Conservation (phyloP, 768 basidiomycete species). For the Pisolithus marmoratus region DNA sequence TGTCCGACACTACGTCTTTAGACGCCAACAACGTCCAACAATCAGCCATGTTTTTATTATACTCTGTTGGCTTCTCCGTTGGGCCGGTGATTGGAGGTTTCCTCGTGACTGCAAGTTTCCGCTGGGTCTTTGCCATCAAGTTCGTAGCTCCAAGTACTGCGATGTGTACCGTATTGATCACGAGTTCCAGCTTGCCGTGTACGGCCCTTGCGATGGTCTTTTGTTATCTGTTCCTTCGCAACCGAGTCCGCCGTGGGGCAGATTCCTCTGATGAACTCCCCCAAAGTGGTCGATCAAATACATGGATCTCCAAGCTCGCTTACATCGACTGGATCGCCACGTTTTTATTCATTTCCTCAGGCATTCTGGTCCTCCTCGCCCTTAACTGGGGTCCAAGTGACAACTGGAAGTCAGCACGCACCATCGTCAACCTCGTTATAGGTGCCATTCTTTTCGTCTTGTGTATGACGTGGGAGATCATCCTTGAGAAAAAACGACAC, state of each 20-base stretch:
- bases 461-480: constrained; percentile 39
- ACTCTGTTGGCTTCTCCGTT: constrained; percentile 35
- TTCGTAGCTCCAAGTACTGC: constrained; percentile 14
- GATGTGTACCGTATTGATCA: background rate
- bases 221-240: constrained; percentile 37
- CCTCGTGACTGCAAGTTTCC: constrained; percentile 35
- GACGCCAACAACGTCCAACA: constrained; percentile 39
- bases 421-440: constrained; percentile 43
- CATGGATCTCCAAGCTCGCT: constrained; percentile 24
- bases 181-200: constrained; percentile 34
- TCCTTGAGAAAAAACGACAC: constrained; percentile 27
- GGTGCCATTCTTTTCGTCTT: constrained; percentile 36
- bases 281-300: background rate
- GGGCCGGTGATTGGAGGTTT: constrained; percentile 42
- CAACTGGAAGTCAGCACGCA: constrained; percentile 36
- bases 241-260: constrained; percentile 20
- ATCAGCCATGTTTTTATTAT: constrained; percentile 37
- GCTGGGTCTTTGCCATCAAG: constrained; percentile 57
- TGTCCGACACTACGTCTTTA: constrained; percentile 40
- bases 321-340: constrained; percentile 46
- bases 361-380: constrained; percentile 43
- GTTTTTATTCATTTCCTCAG: constrained; percentile 36
- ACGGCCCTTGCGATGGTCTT: constrained; percentile 32
- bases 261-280: constrained; percentile 12
- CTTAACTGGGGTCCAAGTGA: constrained; percentile 46